Percentiles rank a stretch among this genome's conserved stretches.
Conservation (phyloP, 306 rosid genomes). For the Cyamopsis tetragonoloba region DNA sequence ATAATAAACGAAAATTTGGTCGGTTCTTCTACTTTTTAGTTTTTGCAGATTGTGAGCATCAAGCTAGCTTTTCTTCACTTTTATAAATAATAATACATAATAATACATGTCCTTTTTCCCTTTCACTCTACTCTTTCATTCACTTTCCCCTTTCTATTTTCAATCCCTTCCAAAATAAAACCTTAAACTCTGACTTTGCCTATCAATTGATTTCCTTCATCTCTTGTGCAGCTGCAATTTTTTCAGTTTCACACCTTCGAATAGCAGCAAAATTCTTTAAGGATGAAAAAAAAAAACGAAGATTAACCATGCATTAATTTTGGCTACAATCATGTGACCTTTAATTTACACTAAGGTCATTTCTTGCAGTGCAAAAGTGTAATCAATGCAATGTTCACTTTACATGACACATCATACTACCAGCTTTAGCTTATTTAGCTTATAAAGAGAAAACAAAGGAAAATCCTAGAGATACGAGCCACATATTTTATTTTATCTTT, state of each 20-base stretch:
- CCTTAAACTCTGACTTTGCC: neutral
- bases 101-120: too few species aligned
- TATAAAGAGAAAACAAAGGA: neutral
- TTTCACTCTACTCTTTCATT: too few species aligned
- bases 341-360: neutral
- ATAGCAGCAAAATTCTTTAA: neutral
- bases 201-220: neutral
- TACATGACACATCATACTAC: slow-evolving; percentile 15
- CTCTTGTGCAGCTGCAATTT: neutral
- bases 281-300: neutral
- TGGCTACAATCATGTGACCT: slow-evolving; percentile 7
- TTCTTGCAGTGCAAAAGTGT: neutral
- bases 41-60: neutral
- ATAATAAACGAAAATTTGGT: neutral
- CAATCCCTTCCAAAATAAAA: too few species aligned
- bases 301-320: slow-evolving; percentile 9
- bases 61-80: too few species aligned
- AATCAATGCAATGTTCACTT: slow-evolving; percentile 18
- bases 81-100: too few species aligned
- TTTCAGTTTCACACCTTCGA: neutral
- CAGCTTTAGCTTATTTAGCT: too few species aligned
- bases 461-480: neutral
- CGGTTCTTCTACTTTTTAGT: neutral
- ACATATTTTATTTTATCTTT: slow-evolving; percentile 13
- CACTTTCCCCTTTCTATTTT: too few species aligned